A percentile compares a stretch with the other conserved stretches of the same genome.
Evolutionary conservation across 2,329 filamentous ascomycete genomes (phyloP).

Genomic region (Stemphylium lycopersici): DNA sequence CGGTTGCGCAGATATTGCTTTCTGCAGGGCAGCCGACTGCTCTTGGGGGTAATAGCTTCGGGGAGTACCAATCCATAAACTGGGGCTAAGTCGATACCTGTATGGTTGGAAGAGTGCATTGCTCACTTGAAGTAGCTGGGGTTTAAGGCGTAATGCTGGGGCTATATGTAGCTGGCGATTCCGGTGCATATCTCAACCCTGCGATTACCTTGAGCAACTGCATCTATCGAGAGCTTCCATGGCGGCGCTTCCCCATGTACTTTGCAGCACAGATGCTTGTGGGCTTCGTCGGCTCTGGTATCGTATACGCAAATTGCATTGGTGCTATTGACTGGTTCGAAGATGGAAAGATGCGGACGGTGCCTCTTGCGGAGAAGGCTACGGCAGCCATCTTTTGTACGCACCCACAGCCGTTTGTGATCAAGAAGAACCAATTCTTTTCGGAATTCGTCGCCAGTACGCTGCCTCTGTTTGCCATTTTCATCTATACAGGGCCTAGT

Average conservation of each 20-base stretch:
- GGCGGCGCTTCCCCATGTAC: conserved; percentile 73
- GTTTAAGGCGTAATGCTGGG: conserved; percentile 51
- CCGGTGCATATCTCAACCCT: conserved; percentile 68
- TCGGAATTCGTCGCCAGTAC: conserved; percentile 72
- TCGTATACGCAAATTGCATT: conserved; percentile 54
- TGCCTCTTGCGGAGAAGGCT: conserved; percentile 61
- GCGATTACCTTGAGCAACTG: conserved; percentile 75
- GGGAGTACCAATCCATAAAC: conserved; percentile 50
- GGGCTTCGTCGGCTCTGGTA: conserved; percentile 63
- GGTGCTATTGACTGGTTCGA: conserved; percentile 70
- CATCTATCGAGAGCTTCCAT: conserved; percentile 70
- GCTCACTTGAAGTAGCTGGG: conserved; percentile 39
- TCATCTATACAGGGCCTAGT: conserved; percentile 71
- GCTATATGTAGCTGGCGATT: conserved; percentile 69
- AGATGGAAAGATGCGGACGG: conserved; percentile 66
- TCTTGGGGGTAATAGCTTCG: conserved; percentile 52
- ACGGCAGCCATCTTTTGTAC: conserved; percentile 76
- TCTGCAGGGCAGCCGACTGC: conserved; percentile 46
- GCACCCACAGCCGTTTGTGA: conserved; percentile 71
- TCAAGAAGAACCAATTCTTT: conserved; percentile 71
- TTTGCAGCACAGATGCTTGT: conserved; percentile 69
- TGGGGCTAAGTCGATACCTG: conserved; percentile 44
- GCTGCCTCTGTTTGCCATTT: conserved; percentile 68
- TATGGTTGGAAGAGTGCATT: neutral
- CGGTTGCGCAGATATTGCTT: conserved; percentile 53